Evolutionary conservation across 1,284 basidiomycete species (phyloP), one percentile per base, ranked within the genome.

Genomic region (Crucibulum parvulum): DNA sequence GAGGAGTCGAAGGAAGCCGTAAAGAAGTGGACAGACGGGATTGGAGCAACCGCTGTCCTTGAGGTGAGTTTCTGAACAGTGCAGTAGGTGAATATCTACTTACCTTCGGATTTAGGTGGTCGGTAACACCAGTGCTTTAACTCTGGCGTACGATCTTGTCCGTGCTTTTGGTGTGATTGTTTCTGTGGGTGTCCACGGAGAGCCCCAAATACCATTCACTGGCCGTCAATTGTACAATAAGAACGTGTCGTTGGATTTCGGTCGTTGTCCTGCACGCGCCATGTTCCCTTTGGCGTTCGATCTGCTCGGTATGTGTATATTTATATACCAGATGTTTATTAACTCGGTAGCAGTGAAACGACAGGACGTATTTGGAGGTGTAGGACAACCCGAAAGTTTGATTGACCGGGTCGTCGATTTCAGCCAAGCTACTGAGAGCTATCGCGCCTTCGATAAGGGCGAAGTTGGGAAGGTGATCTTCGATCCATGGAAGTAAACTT

Each of bases 251-350:
- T 79, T 93, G 56, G 89, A 92, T 66, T 95, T 95, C 71, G 95
- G 95, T 8, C 84, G 95, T 15, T 97, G 95, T 70, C 94, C 93
- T 15, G 94, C 93, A 7, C 84, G 90, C 13, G 87, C 90, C 1
- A 89, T 94, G 83, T 90, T 94, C 65, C 88, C 88, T 2, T 76
- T 86, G 57, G 93, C 92, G 0, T 81, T 92, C 43, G 87, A 90
- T 67, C 75, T 95, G 24, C 75, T 96, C 34, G 81, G 81, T 81
- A 50, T 61, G 73, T 52, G 41, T 34, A 51, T 7, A 18, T 48
- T 34, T 10, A 18, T 18, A 58, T 38, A 50, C 53, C 18, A 13
- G 10, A 43, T 37, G 31, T 56, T 51, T 36, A 39, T 38, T 51
- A 43, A 55, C n/a, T n/a, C 36, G 39, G 18, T 41, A 35, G 34